Base-by-base conservation (phyloP, 2,329 filamentous ascomycete genomes). In the Rhinocladiella mackenziei region DNA sequence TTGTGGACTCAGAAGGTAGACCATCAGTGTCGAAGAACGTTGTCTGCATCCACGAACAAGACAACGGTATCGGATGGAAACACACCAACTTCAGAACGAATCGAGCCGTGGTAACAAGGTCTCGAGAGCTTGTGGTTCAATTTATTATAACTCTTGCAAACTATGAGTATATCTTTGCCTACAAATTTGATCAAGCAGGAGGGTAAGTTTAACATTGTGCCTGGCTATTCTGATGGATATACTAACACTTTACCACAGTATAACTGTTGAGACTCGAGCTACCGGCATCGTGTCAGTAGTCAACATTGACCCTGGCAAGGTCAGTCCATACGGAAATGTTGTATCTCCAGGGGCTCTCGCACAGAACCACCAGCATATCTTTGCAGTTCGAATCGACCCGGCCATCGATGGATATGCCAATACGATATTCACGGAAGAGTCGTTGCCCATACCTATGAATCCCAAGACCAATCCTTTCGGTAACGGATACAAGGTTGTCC, bases 361-460 rank as follows among this genome's bases (percentile, higher is more conserved):
- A 0, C 79, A 80, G 48, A 80, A 83, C 60, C 82, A 86, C 53
- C 83, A 86, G 59, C 82, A 86, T 63, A 71, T 86, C 31, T 85
- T 86, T 58, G 74, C 70, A n/a, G 64, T 79, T 31, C 72, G 81
- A 1, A 76, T 86, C 36, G 81, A 86, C 53, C 80, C 81, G 0
- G 76, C 76, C 6, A 72, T 84, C 28, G 80, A 83, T 51, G 65
- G 71, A 17, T 66, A 73, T 54, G 54, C 67, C 2, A 82, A 80
- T 49, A 72, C 71, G 0, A 62, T 81, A 4, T 62, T 75, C 9
- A 65, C 72, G 37, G 75, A 79, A 57, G 76, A 80, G 58, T 73
- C 73, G 0, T 65, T 73, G 20, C 61, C 73, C 0, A 65, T 74
- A 2, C 69, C 70, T 1, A 67, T 67, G 57, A 70, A 78, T 50